phyloP scores from a whole-genome alignment of 2,329 filamentous ascomycete genomes.

The Arthrobotrys sinensis region DNA sequence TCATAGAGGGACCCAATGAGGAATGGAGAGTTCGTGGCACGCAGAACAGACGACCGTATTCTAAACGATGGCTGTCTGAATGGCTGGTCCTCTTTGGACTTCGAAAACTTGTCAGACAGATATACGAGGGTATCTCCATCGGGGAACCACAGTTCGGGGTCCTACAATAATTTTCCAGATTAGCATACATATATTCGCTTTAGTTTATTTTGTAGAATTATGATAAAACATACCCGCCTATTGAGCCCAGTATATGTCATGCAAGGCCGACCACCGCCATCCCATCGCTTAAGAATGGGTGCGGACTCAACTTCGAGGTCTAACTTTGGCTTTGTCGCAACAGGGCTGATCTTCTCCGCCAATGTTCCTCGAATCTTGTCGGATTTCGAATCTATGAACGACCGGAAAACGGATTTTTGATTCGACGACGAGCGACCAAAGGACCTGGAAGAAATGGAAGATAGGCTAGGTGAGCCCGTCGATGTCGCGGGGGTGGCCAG shows the following conservation, averaged over 20 bases:
- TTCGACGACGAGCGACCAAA: conserved; percentile 58
- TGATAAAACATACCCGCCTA: conserved; percentile 32
- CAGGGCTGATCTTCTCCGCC: conserved; percentile 57
- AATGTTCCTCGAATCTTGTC: conserved; percentile 63
- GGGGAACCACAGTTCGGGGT: conserved; percentile 75
- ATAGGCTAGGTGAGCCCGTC: conserved; percentile 62
- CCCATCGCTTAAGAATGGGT: conserved; percentile 63
- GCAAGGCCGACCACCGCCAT: conserved; percentile 62
- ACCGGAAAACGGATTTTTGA: conserved; percentile 62
- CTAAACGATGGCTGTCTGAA: conserved; percentile 72
- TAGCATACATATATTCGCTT: not conserved
- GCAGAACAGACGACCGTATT: conserved; percentile 74
- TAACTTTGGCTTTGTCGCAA: conserved; percentile 52
- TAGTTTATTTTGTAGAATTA: no score
- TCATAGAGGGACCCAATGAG: conserved; percentile 71
- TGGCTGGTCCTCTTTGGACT: conserved; percentile 65
- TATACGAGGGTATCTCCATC: conserved; percentile 76
- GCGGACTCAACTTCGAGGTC: conserved; percentile 54
- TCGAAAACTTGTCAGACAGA: conserved; percentile 69
- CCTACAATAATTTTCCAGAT: conserved; percentile 66
- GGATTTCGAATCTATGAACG: conserved; percentile 63
- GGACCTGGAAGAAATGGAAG: conserved; percentile 58
- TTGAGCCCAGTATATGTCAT: conserved; percentile 62
- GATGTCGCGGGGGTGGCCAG: conserved; percentile 63
- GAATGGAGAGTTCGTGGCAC: conserved; percentile 73